phyloP scores from a whole-genome alignment of 495 filamentous ascomycete species.

The Margaritispora aquatica region DNA sequence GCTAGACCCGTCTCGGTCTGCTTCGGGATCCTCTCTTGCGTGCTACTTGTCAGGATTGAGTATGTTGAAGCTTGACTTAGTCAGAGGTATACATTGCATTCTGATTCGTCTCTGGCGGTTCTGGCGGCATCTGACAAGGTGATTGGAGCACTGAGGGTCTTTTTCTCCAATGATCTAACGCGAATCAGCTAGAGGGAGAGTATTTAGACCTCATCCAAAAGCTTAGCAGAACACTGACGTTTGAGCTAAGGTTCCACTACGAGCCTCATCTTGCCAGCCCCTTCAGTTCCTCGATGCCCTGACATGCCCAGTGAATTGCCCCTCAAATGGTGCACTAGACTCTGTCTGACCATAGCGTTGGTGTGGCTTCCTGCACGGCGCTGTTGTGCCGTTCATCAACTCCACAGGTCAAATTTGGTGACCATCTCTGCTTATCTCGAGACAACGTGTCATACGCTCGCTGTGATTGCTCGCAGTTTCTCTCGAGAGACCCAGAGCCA shows the following conservation, averaged over 20 bases:
- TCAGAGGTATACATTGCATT: neutral
- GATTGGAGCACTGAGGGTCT: neutral
- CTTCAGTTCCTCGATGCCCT: neutral
- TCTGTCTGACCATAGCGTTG: neutral
- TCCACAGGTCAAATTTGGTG: neutral
- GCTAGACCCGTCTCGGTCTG: neutral
- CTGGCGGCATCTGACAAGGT: neutral
- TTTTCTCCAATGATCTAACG: constrained; percentile 1
- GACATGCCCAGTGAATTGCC: neutral
- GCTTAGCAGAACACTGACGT: constrained; percentile 11
- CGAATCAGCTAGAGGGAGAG: constrained; percentile 8
- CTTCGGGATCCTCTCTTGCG: neutral
- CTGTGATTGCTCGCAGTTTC: neutral
- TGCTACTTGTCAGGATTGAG: neutral
- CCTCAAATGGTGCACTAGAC: neutral
- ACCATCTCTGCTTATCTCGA: neutral
- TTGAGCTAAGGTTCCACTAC: constrained; percentile 4
- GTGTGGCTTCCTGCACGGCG: neutral
- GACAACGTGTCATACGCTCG: neutral
- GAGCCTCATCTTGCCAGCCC: neutral
- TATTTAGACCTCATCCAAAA: neutral
- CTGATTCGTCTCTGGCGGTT: neutral
- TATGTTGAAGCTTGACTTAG: no score
- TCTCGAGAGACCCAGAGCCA: neutral
- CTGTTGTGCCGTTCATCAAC: neutral